A percentile compares a stretch with the other conserved stretches of the same genome.
Evolutionary conservation across 306 rosid species (phyloP).

Genomic region (Trifolium pratense): DNA sequence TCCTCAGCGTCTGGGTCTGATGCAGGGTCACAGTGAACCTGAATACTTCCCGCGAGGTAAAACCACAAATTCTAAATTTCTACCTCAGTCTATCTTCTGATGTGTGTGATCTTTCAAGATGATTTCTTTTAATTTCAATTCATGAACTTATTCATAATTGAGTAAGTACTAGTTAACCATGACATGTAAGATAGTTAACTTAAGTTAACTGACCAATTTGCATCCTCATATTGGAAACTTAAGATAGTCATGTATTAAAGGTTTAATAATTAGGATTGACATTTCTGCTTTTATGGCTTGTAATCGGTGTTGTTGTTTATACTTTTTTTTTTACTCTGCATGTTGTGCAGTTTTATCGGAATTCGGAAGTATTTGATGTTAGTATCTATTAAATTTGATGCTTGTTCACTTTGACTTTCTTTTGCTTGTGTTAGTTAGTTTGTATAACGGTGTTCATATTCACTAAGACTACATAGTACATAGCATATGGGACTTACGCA

Average conservation of each 20-base stretch:
- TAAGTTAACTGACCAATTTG: neutral
- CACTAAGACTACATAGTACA: no score
- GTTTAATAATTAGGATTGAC: neutral
- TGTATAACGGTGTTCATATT: no score
- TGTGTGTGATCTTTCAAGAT: neutral
- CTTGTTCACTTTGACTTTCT: neutral
- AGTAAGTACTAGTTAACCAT: constrained; percentile 3
- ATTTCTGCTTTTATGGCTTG: neutral
- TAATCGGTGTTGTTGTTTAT: neutral
- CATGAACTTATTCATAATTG: constrained; percentile 7
- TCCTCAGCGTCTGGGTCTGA: constrained; percentile 96
- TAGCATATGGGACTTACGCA: neutral
- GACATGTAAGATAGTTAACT: neutral
- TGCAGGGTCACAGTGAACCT: constrained; percentile 68
- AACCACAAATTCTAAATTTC: constrained; percentile 13
- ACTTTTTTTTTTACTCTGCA: neutral
- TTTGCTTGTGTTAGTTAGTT: neutral
- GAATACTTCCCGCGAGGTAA: constrained; percentile 58
- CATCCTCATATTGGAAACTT: constrained; percentile 12
- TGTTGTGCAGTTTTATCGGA: neutral
- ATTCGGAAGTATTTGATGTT: neutral
- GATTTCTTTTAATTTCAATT: constrained; percentile 12
- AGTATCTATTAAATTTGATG: neutral
- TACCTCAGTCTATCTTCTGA: neutral
- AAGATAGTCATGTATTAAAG: neutral